phyloP scores from a whole-genome alignment of 1,139 yeast species.

The Saccharomyces hybrid region DNA sequence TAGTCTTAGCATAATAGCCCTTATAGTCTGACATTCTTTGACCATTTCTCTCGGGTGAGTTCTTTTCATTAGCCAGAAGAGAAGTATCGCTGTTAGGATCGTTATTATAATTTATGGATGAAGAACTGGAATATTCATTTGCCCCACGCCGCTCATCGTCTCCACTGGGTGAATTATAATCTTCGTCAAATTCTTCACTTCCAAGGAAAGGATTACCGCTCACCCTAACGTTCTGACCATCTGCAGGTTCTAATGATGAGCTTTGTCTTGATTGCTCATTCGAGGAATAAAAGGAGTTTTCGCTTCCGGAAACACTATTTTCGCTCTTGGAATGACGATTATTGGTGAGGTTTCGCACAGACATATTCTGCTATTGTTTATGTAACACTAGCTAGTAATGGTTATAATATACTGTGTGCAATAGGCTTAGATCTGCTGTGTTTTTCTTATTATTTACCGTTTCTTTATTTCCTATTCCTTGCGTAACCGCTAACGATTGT shows the following conservation, averaged over 20 bases:
- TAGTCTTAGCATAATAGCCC: constrained; percentile 27
- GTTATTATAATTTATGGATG: constrained; percentile 8
- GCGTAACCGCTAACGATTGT: not conserved
- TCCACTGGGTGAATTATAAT: constrained; percentile 2
- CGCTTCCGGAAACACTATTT: not conserved
- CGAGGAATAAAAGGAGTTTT: not conserved
- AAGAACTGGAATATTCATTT: constrained; percentile 9
- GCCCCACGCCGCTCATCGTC: not conserved
- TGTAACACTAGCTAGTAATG: not conserved
- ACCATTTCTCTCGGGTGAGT: constrained; percentile 5
- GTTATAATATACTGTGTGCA: not conserved
- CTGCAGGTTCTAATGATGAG: not conserved
- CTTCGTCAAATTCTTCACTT: constrained; percentile 13
- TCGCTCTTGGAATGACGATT: not conserved
- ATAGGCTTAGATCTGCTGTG: not conserved
- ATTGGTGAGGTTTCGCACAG: not conserved
- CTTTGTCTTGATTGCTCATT: not conserved
- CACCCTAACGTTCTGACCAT: not conserved
- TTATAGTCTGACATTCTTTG: constrained; percentile 23
- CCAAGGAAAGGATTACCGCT: constrained; percentile 7
- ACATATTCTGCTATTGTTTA: not conserved
- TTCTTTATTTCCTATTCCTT: not conserved
- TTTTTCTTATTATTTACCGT: not conserved
- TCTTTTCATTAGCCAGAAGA: constrained; percentile 9
- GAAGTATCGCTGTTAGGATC: constrained; percentile 15